Percentiles rank a stretch among this genome's conserved stretches.
Evolutionary conservation across 208 protist species (phyloP).

Genomic region (Crithidia acanthocephali): DNA sequence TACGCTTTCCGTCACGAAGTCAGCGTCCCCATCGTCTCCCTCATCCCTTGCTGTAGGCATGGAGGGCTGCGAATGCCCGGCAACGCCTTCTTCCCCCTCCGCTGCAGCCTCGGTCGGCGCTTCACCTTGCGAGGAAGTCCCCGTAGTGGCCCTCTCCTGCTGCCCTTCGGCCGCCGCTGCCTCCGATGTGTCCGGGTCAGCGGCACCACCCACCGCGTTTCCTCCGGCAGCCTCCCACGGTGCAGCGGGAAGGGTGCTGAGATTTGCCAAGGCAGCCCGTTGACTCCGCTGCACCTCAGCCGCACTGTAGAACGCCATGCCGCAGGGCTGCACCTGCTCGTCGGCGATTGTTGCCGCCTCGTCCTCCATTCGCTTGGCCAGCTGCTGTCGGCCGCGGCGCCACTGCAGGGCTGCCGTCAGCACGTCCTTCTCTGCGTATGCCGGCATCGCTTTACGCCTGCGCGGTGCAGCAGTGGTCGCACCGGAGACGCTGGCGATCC

Average conservation of each 20-base stretch:
- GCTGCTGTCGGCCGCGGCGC: neutral
- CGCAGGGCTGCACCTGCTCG: slow-evolving; percentile 28
- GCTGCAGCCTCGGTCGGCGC: too few relatives aligned
- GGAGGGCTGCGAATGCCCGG: too few relatives aligned
- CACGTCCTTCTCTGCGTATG: neutral
- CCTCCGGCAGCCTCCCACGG: neutral
- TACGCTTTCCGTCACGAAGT: too few relatives aligned
- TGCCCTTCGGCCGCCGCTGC: too few relatives aligned
- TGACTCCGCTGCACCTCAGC: slow-evolving; percentile 19
- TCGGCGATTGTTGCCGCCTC: slow-evolving; percentile 13
- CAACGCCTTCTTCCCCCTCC: too few relatives aligned
- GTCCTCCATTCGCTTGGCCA: slow-evolving; percentile 10
- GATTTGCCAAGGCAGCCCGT: neutral
- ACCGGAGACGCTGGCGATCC: neutral
- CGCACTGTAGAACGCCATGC: slow-evolving; percentile 17
- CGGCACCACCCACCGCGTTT: neutral
- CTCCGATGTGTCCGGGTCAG: neutral
- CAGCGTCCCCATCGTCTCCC: too few relatives aligned
- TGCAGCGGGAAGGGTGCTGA: neutral
- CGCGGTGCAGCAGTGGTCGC: too few relatives aligned
- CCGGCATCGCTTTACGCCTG: too few relatives aligned
- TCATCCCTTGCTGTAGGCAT: too few relatives aligned
- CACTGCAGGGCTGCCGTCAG: slow-evolving; percentile 7
- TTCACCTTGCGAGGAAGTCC: too few relatives aligned
- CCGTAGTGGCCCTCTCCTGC: too few relatives aligned